Percentiles rank a stretch among this genome's conserved stretches.
These are phyloP conservation scores for Dictyophora rubrovolvata DNA, from an alignment of 768 basidiomycete genomes.

Conservation along the genomic window DNA sequence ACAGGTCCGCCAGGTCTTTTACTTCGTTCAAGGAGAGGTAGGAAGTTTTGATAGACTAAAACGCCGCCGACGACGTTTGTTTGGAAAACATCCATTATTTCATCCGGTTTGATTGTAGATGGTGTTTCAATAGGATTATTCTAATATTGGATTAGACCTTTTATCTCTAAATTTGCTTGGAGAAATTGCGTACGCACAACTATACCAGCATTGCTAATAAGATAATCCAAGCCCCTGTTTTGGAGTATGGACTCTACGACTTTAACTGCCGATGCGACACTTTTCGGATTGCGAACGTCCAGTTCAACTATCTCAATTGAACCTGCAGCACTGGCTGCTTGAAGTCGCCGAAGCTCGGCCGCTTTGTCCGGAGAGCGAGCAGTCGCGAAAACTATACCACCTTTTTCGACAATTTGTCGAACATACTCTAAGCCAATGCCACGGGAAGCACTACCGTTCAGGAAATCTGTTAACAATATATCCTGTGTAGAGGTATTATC, in stretches of 20 bases:
- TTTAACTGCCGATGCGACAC: constrained; percentile 18
- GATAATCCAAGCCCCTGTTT: constrained; percentile 25
- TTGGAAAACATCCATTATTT: constrained; percentile 17
- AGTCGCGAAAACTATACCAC: constrained; percentile 17
- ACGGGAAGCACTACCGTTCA: constrained; percentile 11
- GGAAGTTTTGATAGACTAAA: constrained; percentile 23
- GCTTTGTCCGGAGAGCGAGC: constrained; percentile 18
- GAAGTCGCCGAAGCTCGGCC: constrained; percentile 9
- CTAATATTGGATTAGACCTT: constrained; percentile 8
- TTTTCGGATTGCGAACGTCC: constrained; percentile 19
- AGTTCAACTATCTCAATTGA: constrained; percentile 24
- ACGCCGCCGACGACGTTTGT: constrained; percentile 26
- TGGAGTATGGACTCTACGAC: constrained; percentile 20
- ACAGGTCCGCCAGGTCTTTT: constrained; percentile 16
- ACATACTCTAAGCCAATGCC: constrained; percentile 16
- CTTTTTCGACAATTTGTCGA: constrained; percentile 11
- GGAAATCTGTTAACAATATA: not conserved
- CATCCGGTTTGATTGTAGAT: constrained; percentile 17
- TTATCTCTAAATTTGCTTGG: not conserved
- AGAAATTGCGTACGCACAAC: constrained; percentile 20
- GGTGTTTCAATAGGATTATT: constrained; percentile 7
- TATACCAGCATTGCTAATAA: constrained; percentile 30
- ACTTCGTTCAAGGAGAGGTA: constrained; percentile 23
- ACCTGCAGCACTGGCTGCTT: constrained; percentile 15
- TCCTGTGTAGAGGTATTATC: too few relatives aligned